phyloP scores from a whole-genome alignment of 192 early-diverging fungal genomes.

The Coemansia sp. region DNA sequence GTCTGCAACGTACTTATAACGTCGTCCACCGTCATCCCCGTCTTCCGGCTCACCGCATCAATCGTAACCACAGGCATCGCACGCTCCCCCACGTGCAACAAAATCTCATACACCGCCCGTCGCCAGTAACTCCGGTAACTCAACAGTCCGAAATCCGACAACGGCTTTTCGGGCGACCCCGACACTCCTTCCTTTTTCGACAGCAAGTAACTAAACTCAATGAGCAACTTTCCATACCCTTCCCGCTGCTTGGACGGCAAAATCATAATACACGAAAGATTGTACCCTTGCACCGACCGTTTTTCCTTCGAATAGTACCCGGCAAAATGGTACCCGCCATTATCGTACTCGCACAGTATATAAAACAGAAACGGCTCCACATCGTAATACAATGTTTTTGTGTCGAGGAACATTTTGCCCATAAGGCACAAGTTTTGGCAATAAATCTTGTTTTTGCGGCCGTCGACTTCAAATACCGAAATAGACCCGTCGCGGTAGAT shows the following conservation, averaged over 20 bases:
- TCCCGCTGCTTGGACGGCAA: conserved; percentile 84
- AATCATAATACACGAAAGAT: conserved; percentile 94
- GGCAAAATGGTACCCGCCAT: conserved; percentile 81
- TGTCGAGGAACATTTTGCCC: conserved; percentile 96
- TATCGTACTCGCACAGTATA: conserved; percentile 76
- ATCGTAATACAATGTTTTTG: conserved; percentile 97
- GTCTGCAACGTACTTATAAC: conserved; percentile 74
- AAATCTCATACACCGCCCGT: conserved; percentile 65
- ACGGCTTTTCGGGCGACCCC: conserved; percentile 87
- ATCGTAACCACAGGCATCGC: conserved; percentile 24
- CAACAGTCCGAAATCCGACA: conserved; percentile 84
- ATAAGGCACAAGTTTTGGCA: conserved; percentile 97
- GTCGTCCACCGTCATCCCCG: conserved; percentile 80
- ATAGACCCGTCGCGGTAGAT: conserved; percentile 90
- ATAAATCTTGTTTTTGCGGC: conserved; percentile 95
- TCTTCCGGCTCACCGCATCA: conserved; percentile 62
- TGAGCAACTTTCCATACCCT: conserved; percentile 90
- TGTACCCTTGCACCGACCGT: conserved; percentile 76
- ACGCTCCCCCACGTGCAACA: conserved; percentile 45
- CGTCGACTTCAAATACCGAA: conserved; percentile 95
- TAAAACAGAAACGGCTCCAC: conserved; percentile 98
- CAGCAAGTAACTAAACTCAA: conserved; percentile 89
- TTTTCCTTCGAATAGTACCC: conserved; percentile 99
- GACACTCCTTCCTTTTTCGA: conserved; percentile 71
- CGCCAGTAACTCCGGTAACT: conserved; percentile 92